Conservation (phyloP, 2,329 filamentous ascomycete genomes). For the Xylaria sp. region DNA sequence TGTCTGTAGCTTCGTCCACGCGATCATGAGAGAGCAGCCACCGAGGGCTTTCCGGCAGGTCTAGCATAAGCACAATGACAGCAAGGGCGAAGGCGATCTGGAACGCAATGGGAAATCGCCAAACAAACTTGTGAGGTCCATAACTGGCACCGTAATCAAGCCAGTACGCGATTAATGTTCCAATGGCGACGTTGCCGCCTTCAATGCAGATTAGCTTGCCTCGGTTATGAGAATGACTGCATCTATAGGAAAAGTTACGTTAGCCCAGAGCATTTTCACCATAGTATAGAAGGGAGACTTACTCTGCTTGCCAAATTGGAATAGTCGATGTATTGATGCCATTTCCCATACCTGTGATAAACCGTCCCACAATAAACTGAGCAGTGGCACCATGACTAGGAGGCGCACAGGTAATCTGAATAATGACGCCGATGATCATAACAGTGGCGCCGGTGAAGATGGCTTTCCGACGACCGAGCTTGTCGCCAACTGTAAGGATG, state of each 20-base stretch:
- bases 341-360: constrained; percentile 61
- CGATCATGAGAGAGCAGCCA: constrained; percentile 58
- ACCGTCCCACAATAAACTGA: constrained; percentile 60
- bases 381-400: constrained; percentile 58
- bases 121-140: constrained; percentile 49
- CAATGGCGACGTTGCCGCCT: constrained; percentile 55
- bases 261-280: constrained; percentile 16
- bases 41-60: constrained; percentile 64
- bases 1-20: constrained; percentile 62
- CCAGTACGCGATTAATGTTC: constrained; percentile 56
- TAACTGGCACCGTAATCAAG: constrained; percentile 54
- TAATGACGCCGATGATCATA: constrained; percentile 65
- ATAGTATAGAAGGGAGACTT: constrained; percentile 9
- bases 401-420: constrained; percentile 62
- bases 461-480: constrained; percentile 63
- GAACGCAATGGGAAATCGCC: constrained; percentile 55
- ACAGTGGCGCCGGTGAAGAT: constrained; percentile 63
- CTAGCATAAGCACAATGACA: constrained; percentile 52
- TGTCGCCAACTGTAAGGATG: constrained; percentile 59
- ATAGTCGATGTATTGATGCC: constrained; percentile 60
- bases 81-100: constrained; percentile 58
- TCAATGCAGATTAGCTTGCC: constrained; percentile 70
- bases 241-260: constrained; percentile 43
- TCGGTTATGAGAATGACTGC: constrained; percentile 61
- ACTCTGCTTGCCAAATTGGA: constrained; percentile 55